These are phyloP conservation scores for Pestalotiopsis sp. DNA, from an alignment of 2,329 filamentous ascomycete species.

Conservation along the genomic window DNA sequence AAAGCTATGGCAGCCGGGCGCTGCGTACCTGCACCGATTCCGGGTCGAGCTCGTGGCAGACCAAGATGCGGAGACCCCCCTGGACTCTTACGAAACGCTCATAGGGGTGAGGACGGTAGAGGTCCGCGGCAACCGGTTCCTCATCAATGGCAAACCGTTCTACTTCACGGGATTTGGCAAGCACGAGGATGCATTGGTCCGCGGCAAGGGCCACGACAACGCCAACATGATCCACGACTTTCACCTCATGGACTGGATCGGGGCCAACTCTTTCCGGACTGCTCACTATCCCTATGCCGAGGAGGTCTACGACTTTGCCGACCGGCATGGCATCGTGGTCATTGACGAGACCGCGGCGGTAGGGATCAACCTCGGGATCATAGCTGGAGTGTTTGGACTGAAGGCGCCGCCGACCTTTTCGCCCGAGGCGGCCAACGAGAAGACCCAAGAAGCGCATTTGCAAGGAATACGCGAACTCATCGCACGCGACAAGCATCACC, in stretches of 20 bases:
- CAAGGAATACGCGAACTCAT: constrained; percentile 27
- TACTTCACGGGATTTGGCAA: constrained; percentile 34
- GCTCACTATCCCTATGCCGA: constrained; percentile 33
- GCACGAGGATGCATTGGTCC: constrained; percentile 29
- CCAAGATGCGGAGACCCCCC: constrained; percentile 10
- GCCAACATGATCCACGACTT: constrained; percentile 35
- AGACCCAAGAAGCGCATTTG: constrained; percentile 21
- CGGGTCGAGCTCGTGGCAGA: constrained; percentile 15
- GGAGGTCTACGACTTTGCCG: constrained; percentile 31
- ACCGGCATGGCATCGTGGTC: constrained; percentile 30
- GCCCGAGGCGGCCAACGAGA: constrained; percentile 20
- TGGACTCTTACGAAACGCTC: constrained; percentile 10
- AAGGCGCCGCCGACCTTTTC: constrained; percentile 19
- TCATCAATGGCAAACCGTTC: constrained; percentile 30
- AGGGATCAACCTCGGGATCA: constrained; percentile 24
- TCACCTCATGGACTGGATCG: constrained; percentile 30
- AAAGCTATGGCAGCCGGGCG: not conserved
- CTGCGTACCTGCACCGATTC: not conserved
- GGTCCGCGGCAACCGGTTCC: constrained; percentile 23
- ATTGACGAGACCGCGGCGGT: constrained; percentile 31
- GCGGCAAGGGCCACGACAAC: constrained; percentile 31
- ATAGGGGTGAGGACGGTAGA: constrained; percentile 25
- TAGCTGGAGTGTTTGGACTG: constrained; percentile 16
- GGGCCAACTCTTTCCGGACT: constrained; percentile 34
- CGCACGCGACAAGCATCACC: constrained; percentile 29